phyloP scores from a whole-genome alignment of 768 basidiomycete species.

The Flagelloscypha sp. region DNA sequence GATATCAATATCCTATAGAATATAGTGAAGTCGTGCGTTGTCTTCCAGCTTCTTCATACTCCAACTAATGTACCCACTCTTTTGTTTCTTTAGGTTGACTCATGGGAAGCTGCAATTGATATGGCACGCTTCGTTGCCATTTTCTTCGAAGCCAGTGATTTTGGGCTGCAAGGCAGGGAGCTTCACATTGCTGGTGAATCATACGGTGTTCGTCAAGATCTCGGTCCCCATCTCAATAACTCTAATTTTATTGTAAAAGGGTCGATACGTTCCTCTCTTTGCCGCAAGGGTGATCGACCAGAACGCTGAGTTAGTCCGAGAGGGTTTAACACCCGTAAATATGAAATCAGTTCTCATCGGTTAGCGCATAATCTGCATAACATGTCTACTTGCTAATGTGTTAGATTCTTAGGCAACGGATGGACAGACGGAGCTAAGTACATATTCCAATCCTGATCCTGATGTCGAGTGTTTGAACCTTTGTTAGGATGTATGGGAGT shows the following conservation, averaged over 20 bases:
- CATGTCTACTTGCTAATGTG: neutral
- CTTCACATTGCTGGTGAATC: slow-evolving; percentile 54
- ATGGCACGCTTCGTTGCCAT: slow-evolving; percentile 47
- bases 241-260: slow-evolving; percentile 19
- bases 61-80: no score
- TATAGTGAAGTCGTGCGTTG: no score
- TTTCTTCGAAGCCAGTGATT: slow-evolving; percentile 42
- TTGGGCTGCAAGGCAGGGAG: slow-evolving; percentile 40
- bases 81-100: no score
- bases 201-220: slow-evolving; percentile 33
- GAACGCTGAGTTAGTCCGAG: slow-evolving; percentile 28
- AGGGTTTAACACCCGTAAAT: slow-evolving; percentile 41
- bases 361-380: no score
- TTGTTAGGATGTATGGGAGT: no score
- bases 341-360: slow-evolving; percentile 44
- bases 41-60: no score
- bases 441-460: no score
- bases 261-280: slow-evolving; percentile 44
- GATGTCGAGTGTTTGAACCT: no score
- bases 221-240: neutral
- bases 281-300: slow-evolving; percentile 41
- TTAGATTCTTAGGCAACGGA: slow-evolving; percentile 30
- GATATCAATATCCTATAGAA: no score
- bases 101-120: slow-evolving; percentile 42
- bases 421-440: slow-evolving; percentile 34